Evolutionary conservation across 306 rosid genomes (phyloP), one percentile per base, ranked within the genome.

Genomic region (Cucurbita moschata): DNA sequence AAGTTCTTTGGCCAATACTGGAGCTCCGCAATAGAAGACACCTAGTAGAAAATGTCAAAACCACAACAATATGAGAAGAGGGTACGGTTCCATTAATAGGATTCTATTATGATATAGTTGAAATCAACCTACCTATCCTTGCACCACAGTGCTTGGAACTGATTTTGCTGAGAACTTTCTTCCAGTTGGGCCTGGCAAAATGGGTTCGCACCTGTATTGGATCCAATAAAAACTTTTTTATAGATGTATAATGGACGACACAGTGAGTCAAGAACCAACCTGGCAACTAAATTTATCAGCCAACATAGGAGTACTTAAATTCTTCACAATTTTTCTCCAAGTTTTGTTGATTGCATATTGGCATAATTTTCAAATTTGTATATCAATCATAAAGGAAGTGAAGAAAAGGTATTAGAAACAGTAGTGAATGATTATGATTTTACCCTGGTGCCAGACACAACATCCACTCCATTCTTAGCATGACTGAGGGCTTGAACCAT

Each of bases 401-500:
- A 7, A 63, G 11, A 38, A 63, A 14, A 63, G 13, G 70, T 38
- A 63, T 63, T 40, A 39, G 10, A 64, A 63, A 39, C 23, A 16
- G 23, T 18, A 8, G 11, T 61, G 46, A 61, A 61, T 14, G 38
- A 11, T 6, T 44, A 56, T 49, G 50, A 79, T 63, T 79, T 64
- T 82, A 95, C 99, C 86, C 96, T 86, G 69, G 99, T 95, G 43
- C 99, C 99, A 54, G 99, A 95, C 78, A 91, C 99, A 73, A 95
- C 91, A 60, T 95, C 99, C 53, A 95, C 96, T 47, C 99, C 99
- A 59, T 95, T 91, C 88, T 95, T 95, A 57, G 99, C 99, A 79
- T 95, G 99, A 85, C 89, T 95, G 63, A 95, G 97, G 71, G 99
- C 99, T 89, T 95, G 99, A 60, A 95, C 99, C 99, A 95, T 95